Conservation (phyloP, 2,329 filamentous ascomycete species). For the Xylaria sp. region DNA sequence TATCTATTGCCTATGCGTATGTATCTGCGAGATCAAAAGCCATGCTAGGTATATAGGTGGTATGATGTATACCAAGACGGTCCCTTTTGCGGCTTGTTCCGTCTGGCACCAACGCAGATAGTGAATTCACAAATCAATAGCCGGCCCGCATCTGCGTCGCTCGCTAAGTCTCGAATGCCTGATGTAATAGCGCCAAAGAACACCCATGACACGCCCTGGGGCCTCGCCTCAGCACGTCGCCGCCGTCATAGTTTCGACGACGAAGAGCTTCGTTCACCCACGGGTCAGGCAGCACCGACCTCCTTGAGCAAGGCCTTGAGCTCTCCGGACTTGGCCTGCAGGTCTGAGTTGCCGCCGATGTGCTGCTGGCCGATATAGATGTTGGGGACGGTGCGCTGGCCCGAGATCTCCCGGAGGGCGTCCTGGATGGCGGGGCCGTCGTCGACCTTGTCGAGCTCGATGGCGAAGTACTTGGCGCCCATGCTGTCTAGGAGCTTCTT, state of each 20-base stretch:
- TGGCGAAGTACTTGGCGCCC: constrained; percentile 72
- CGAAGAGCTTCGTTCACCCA: constrained; percentile 17
- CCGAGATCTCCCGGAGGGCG: constrained; percentile 78
- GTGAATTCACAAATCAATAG: background rate
- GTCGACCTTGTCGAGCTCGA: constrained; percentile 85
- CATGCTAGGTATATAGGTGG: background rate
- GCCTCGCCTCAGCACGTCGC: background rate
- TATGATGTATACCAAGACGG: background rate
- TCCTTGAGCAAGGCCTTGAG: constrained; percentile 68
- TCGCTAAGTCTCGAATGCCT: background rate
- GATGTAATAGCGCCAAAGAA: background rate
- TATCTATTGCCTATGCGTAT: constrained; percentile 15
- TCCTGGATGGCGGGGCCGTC: constrained; percentile 84
- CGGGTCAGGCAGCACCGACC: constrained; percentile 64
- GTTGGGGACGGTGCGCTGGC: constrained; percentile 92
- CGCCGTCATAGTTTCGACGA: constrained; percentile 19
- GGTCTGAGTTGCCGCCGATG: constrained; percentile 94
- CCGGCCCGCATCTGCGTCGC: background rate
- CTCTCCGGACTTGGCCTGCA: constrained; percentile 70
- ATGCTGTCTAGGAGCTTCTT: constrained; percentile 75
- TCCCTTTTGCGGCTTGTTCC: background rate
- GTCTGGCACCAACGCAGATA: background rate
- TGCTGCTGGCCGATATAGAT: constrained; percentile 91
- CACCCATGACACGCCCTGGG: background rate
- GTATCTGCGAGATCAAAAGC: background rate